Evolutionary conservation across 169 alveolate genomes (phyloP).

Genomic region (Fabrea salina): DNA sequence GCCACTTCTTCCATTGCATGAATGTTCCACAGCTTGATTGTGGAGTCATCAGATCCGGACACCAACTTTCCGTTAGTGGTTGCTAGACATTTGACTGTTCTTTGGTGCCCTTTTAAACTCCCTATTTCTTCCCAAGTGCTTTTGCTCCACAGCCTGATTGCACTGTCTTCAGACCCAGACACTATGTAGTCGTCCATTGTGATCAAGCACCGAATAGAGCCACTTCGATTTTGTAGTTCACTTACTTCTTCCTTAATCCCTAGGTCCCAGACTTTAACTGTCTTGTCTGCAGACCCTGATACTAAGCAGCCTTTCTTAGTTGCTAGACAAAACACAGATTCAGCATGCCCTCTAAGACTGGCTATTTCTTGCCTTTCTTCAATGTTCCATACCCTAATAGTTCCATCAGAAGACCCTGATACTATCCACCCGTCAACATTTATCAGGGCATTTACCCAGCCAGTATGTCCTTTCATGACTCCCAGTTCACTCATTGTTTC

Average conservation of each 20-base stretch:
- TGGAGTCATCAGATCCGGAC: conserved; percentile 1
- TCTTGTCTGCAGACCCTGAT: not conserved
- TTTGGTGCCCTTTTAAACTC: not conserved
- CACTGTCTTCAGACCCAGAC: not conserved
- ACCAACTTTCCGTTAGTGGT: not conserved
- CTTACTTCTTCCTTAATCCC: no score
- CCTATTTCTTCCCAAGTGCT: not conserved
- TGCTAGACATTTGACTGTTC: not conserved
- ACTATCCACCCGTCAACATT: not conserved
- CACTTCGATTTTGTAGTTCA: no score
- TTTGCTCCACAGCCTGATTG: not conserved
- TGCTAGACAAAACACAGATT: not conserved
- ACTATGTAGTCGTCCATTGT: no score
- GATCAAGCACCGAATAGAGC: no score
- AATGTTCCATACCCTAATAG: not conserved
- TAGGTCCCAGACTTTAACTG: not conserved
- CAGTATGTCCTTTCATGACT: conserved; percentile 1
- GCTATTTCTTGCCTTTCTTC: not conserved
- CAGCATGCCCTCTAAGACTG: not conserved
- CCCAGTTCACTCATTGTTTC: not conserved
- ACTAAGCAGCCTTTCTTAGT: not conserved
- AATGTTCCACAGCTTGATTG: not conserved
- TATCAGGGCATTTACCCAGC: not conserved
- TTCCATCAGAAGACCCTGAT: not conserved
- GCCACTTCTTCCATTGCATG: not conserved